Conservation (phyloP, 495 filamentous ascomycete species). For the Margaritispora aquatica region DNA sequence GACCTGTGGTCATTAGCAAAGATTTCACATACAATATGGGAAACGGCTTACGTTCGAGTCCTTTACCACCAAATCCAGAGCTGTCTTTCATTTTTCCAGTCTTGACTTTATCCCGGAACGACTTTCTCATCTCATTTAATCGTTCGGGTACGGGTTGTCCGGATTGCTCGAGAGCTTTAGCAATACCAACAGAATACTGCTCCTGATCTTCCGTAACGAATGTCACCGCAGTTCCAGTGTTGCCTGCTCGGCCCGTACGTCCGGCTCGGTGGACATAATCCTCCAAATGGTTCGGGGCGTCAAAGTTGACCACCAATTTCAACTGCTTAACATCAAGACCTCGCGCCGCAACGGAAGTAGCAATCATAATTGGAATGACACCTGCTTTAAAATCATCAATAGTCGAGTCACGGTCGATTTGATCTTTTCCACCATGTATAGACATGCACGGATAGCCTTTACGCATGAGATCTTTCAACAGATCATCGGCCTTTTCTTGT, state of each 20-base stretch:
- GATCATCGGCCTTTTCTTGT: constrained; percentile 85
- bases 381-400: constrained; percentile 95
- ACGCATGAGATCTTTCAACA: constrained; percentile 74
- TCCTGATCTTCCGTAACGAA: constrained; percentile 91
- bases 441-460: constrained; percentile 94
- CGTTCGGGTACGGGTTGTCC: constrained; percentile 72
- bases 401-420: constrained; percentile 88
- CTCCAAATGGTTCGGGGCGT: constrained; percentile 92
- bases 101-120: constrained; percentile 84
- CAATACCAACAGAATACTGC: constrained; percentile 81
- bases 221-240: constrained; percentile 89
- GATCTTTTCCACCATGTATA: constrained; percentile 94
- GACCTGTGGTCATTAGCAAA: constrained; percentile 17
- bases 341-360: constrained; percentile 92
- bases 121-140: constrained; percentile 50
- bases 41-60: constrained; percentile 52
- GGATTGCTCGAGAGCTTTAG: constrained; percentile 90
- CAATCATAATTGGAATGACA: constrained; percentile 81
- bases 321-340: constrained; percentile 96
- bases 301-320: constrained; percentile 94
- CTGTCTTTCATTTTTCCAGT: constrained; percentile 82
- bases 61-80: constrained; percentile 92
- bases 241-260: constrained; percentile 90
- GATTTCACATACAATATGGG: neutral
- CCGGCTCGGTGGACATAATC: constrained; percentile 97